Base-by-base conservation (phyloP, 768 basidiomycete species). In the Obba rivulosa region DNA sequence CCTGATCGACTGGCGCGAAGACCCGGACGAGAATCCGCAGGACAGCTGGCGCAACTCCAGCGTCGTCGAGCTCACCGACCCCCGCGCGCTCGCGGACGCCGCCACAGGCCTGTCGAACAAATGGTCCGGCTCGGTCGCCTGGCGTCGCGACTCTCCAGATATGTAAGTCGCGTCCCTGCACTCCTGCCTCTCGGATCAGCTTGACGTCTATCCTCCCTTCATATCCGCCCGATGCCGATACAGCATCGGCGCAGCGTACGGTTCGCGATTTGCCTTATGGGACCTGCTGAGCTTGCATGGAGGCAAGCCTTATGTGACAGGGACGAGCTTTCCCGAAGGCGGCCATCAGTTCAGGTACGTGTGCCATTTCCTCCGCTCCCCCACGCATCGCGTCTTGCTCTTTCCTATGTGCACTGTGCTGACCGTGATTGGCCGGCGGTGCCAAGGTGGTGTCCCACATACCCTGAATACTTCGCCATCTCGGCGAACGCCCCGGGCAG, bases 1-100 rank as follows among this genome's bases (percentile, higher is more conserved):
- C 63, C 64, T 90, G 41, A 80, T 83, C n/a, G 87, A 92, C 67
- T 92, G 89, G 89, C 79, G 84, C 46, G 77, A 82, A 4, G 85
- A 89, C 58, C 83, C 82, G 1, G 73, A 75, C 11, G 74, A 59
- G 46, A 57, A 66, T 17, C 76, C 75, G 46, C 71, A 73, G 46
- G 76, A 71, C 40, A 73, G 67, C 46, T 79, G 82, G 75, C 76
- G 83, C 41, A 78, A 82, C 61, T 75, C 64, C 17, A 82, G 76
- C 59, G 65, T 88, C 39, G 58, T 87, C 17, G 88, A 92, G 62
- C 78, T 92, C 2, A 68, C 82, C 14, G 87, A 90, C 47, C 86
- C 89, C 14, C 69, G 75, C 43, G 75, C 81, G 8, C 62, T 91
- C 38, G 72, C 80, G 7, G 73, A 77, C 38, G 68, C 76, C 3